Conservation (phyloP, 2,329 filamentous ascomycete genomes). For the Trichoderma gracile region DNA sequence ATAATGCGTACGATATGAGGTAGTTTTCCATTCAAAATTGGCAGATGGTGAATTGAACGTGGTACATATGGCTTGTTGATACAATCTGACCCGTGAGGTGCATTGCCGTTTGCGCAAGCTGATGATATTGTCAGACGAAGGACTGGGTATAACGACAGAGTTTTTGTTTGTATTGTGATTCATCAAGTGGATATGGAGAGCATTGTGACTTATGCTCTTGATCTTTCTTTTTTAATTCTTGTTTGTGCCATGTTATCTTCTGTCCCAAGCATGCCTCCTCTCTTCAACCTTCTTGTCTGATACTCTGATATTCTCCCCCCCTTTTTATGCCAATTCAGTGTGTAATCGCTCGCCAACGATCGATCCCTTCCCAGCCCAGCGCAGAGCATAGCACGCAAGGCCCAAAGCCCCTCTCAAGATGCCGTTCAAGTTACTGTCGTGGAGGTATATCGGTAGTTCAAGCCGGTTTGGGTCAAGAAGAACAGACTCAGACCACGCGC, state of each 20-base stretch:
- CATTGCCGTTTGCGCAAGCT: not conserved
- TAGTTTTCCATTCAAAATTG: conserved; percentile 1
- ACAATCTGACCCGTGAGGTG: not conserved
- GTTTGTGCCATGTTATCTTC: not conserved
- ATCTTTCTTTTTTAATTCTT: not conserved
- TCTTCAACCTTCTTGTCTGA: not conserved
- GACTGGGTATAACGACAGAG: not conserved
- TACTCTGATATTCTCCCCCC: conserved; percentile 17
- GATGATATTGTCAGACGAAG: not conserved
- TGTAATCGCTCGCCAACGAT: not conserved
- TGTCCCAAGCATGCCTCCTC: not conserved
- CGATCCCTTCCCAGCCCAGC: not conserved
- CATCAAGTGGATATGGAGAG: not conserved
- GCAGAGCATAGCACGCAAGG: not conserved
- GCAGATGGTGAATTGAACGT: conserved; percentile 14
- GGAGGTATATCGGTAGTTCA: no score
- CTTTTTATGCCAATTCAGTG: conserved; percentile 30
- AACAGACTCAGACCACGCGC: conserved; percentile 55
- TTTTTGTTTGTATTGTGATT: conserved; percentile 7
- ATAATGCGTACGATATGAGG: conserved; percentile 19
- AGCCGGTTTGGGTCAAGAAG: no score
- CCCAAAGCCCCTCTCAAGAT: not conserved
- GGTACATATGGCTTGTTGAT: conserved; percentile 13
- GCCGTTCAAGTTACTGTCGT: not conserved
- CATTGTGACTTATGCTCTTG: conserved; percentile 18